Base-by-base conservation (phyloP, 345 rosid genomes). In the Stellera chamaejasme region DNA sequence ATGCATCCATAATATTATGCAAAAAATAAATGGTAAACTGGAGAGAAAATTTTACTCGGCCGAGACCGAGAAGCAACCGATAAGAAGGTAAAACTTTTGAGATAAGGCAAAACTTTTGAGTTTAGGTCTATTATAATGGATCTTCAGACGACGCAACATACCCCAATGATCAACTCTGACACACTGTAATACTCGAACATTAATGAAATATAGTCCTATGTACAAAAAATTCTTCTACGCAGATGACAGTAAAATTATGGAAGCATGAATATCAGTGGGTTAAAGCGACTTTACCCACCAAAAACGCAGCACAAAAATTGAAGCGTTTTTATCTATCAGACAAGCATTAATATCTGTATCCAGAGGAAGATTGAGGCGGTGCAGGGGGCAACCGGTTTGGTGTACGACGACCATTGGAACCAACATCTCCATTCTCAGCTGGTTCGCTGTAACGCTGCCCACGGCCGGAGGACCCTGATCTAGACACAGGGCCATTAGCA, bases 361-460 rank as follows among this genome's bases (percentile, higher is more conserved):
- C 55, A 5, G 67, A 57, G 13, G 72, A 63, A 16, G 82, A 67
- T 23, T 63, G 85, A 0, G 90, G 94, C 6, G 87, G 90, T 6
- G 77, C 74, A 0, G 95, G 95, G 2, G 95, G 90, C 74, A 77
- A 26, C 26, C 95, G 77, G 28, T 28, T 74, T 2, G 95, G 90
- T 8, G 98, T 83, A n/a, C 90, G 92, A 7, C 96, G 96, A 63
- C 77, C 68, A 50, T 77, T 66, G 2, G 75, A 70, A 56, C 55
- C 78, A 32, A 63, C 81, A 62, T 89, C 95, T 56, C 95, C 92
- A 45, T 91, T 88, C 65, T 83, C 77, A 1, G 73, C 73, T 26
- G 90, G 72, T 28, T 78, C 75, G 45, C 73, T 65, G 74, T 80
- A 68, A 11, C 79, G 74, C 9, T 87, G 72, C 58, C 87, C 78